Percentiles rank a stretch among this genome's conserved stretches.
Evolutionary conservation across 768 basidiomycete genomes (phyloP).

Genomic region (Lactarius sanguifluus): DNA sequence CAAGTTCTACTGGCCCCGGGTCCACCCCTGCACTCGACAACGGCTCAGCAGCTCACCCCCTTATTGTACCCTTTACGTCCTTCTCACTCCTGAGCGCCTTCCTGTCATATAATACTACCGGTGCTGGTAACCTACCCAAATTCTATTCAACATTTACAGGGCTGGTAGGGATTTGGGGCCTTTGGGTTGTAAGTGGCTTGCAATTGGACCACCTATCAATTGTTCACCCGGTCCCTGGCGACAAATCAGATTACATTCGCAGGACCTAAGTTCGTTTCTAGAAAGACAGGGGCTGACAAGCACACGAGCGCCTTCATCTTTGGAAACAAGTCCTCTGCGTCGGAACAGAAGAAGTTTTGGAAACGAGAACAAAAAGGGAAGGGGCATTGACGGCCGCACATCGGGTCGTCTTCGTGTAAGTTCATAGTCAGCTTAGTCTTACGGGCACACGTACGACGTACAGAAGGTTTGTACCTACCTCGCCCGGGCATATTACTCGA

Average conservation of each 20-base stretch:
- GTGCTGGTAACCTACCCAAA: conserved; percentile 56
- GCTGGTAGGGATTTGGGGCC: conserved; percentile 60
- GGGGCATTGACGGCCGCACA: conserved; percentile 2
- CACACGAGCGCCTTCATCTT: conserved; percentile 79
- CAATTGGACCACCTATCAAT: background rate
- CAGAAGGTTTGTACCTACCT: background rate
- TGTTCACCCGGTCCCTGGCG: conserved; percentile 14
- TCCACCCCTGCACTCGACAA: conserved; percentile 27
- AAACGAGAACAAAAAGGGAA: conserved; percentile 30
- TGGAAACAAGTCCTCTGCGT: conserved; percentile 56
- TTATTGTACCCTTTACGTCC: conserved; percentile 59
- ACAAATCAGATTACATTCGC: conserved; percentile 57
- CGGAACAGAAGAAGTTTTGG: conserved; percentile 39
- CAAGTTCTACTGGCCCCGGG: conserved; percentile 38
- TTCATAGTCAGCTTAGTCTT: conserved; percentile 6
- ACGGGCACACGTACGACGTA: conserved; percentile 6
- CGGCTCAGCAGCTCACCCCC: conserved; percentile 51
- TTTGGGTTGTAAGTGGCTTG: conserved; percentile 61
- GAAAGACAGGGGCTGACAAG: conserved; percentile 80
- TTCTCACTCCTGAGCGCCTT: conserved; percentile 57
- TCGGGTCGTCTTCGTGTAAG: conserved; percentile 1
- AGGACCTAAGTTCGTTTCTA: conserved; percentile 54
- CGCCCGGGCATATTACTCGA: conserved; percentile 1
- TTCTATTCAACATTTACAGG: conserved; percentile 51
- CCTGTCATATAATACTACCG: conserved; percentile 60